Evolutionary conservation across 2,329 filamentous ascomycete genomes (phyloP), one percentile per base, ranked within the genome.

Genomic region (Colletotrichum euphorbiae): DNA sequence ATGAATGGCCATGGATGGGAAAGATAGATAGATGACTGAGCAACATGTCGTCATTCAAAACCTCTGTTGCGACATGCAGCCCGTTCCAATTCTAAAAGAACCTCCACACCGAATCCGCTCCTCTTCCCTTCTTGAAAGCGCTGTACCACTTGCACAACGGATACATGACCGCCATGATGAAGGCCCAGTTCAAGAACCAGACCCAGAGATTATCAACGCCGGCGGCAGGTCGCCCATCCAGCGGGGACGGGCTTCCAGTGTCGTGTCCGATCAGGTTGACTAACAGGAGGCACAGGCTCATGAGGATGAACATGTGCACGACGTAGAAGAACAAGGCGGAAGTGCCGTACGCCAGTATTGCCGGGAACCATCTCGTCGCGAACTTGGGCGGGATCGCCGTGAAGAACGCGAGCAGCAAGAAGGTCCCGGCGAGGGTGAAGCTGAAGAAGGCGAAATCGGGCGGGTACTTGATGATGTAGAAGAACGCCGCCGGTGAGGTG

Each of bases 311-410:
- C 42, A 82, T 70, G 61, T 84, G 82, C 1, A 73, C 68, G 6
- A 83, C 67, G 71, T 83, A 84, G 56, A 84, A 84, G 74, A 84
- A 84, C 4, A 84, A 70, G 0, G 82, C 80, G 0, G 81, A 81
- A n/a, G 77, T 78, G n/a, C 82, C 82, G 69, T 80, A 82, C 19
- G 80, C 78, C 2, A 83, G 73, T 0, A 84, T 71, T n/a, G 80
- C 71, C 0, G 75, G 75, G 17, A 82, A 66, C 13, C 71, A 74
- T 46, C 70, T 73, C n/a, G 48, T 63, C 0, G 77, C 76, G 3
- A 79, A 31, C 2, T 38, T 42, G 0, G 71, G 60, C 0, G 82
- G 81, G 1, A 82, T 54, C 0, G 73, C 71, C 1, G 73, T 73
- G 6, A 84, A 80, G 1, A 76, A 17, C 1, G 78, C 79, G 0